Base-by-base conservation (phyloP, 768 basidiomycete genomes). In the Mycena maculata region DNA sequence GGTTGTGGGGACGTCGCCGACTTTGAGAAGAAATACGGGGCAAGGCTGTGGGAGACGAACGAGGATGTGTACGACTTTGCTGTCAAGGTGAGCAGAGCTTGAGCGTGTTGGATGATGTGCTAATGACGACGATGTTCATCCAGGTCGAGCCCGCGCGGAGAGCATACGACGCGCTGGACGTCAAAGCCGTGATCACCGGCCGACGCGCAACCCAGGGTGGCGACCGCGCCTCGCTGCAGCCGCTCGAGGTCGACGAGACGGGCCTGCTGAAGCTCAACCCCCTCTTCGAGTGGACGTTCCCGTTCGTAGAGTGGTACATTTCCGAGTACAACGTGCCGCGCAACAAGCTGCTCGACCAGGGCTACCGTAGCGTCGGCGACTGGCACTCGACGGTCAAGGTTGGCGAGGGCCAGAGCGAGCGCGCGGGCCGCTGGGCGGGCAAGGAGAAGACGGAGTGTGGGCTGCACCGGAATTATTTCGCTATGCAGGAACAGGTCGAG, bases 251-350 rank as follows among this genome's bases (percentile, higher is more conserved):
- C 31, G 97, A 99, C 78, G 83, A 86, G 58, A 95, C 93, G 1
- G 96, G 96, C 7, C 80, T 99, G 31, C 78, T 98, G 69, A 99
- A 99, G 82, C 86, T 99, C 49, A 99, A 99, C 78, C 97, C 97
- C 0, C 85, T 99, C 44, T 95, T 90, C 73, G 82, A 88, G 20
- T 99, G 98, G 98, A 87, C 86, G 23, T 97, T 98, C 78, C 76
- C 81, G 10, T 78, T 93, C 42, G 93, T 98, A 20, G 91, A 98
- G 68, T 90, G 88, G 77, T 96, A 98, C 77, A 85, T 97, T 68
- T 88, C 88, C 45, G 84, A 87, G 65, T 88, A 98, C 79, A 80
- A 87, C 48, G 96, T 98, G 1, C 96, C 96, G 3, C 88, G 89
- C 67, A 99, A 99, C 82, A 88, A 86, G 66, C 85, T 99, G 6